Conservation (phyloP, 2,329 filamentous ascomycete species). For the Trichoderma sp. region DNA sequence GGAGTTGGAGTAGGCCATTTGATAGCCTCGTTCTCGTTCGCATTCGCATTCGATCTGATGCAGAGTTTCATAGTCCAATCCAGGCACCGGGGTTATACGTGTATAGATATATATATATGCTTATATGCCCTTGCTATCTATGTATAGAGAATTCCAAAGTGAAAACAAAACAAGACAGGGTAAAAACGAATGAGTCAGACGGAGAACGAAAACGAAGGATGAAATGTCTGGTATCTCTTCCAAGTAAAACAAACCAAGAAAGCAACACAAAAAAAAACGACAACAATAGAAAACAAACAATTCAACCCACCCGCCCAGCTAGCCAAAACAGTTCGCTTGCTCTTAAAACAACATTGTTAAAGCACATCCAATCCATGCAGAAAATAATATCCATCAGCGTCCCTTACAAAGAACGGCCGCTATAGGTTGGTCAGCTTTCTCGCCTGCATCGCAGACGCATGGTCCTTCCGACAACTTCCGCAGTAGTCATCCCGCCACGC, state of each 20-base stretch:
- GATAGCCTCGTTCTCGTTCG: background rate
- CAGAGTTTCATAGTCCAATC: background rate
- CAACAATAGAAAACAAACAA: background rate
- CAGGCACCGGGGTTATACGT: background rate
- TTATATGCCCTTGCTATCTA: conserved; percentile 6
- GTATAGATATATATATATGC: conserved; percentile 3
- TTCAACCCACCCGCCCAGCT: background rate
- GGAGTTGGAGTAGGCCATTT: background rate
- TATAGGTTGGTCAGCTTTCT: conserved; percentile 33
- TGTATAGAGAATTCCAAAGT: background rate
- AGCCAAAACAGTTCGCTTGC: conserved; percentile 11
- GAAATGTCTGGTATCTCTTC: conserved; percentile 7
- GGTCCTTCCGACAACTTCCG: conserved; percentile 56
- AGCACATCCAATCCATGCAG: background rate
- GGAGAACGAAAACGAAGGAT: background rate
- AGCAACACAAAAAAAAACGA: background rate
- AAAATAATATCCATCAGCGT: background rate
- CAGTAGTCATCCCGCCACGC: conserved; percentile 58
- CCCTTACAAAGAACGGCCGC: background rate
- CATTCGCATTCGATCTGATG: background rate
- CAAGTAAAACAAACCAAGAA: conserved; percentile 5
- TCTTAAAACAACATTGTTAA: background rate
- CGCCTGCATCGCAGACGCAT: conserved; percentile 37
- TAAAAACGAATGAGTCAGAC: background rate
- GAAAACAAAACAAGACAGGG: background rate